Conservation (phyloP, 2,329 filamentous ascomycete species). For the Phaeosphaeria sp. region DNA sequence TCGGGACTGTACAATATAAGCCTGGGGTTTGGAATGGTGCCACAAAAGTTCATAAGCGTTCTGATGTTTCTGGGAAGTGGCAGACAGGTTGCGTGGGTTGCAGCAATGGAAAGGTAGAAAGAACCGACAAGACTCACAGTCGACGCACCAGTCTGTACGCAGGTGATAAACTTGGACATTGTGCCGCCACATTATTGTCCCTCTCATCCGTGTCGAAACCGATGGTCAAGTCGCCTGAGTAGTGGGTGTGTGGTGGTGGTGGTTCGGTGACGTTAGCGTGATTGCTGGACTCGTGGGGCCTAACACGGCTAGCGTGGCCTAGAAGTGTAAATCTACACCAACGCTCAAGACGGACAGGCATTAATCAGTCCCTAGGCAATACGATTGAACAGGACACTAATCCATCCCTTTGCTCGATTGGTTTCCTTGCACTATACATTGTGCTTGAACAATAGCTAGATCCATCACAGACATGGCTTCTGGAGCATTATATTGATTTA, state of each 20-base stretch:
- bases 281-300: not conserved
- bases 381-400: not conserved
- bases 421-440: not conserved
- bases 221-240: not conserved
- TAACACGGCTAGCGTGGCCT: not conserved
- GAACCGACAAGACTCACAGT: not conserved
- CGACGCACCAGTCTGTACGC: slow-evolving; percentile 25
- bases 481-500: slow-evolving; percentile 10
- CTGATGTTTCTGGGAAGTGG: too few species aligned
- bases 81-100: too few species aligned
- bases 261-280: not conserved
- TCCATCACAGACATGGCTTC: not conserved
- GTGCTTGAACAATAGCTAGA: not conserved
- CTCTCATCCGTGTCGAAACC: not conserved
- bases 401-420: not conserved
- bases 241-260: not conserved
- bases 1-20: slow-evolving; percentile 19
- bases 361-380: too few species aligned
- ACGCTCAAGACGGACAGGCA: not conserved
- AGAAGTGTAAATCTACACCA: not conserved
- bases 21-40: too few species aligned
- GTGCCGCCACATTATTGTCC: slow-evolving; percentile 4
- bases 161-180: slow-evolving; percentile 26
- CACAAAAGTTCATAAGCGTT: too few species aligned
- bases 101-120: not conserved